phyloP scores from a whole-genome alignment of 2,329 filamentous ascomycete genomes.

The Furcasterigmium furcatum region DNA sequence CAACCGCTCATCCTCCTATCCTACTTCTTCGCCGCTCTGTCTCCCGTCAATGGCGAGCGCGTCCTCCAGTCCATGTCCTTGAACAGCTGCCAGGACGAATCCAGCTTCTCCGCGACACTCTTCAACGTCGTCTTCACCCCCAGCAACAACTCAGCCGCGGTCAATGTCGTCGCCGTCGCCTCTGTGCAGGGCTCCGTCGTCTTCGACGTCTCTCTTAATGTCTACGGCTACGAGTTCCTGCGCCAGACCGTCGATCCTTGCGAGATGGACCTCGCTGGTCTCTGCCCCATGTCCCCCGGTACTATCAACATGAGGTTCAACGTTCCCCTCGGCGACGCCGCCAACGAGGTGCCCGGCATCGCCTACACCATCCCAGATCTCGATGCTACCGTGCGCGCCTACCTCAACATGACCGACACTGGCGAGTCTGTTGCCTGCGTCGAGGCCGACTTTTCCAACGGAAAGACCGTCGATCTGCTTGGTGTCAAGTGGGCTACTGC shows the following conservation, averaged over 20 bases:
- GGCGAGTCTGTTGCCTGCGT: slow-evolving; percentile 75
- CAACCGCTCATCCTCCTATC: slow-evolving; percentile 42
- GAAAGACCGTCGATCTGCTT: slow-evolving; percentile 84
- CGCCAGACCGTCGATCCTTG: slow-evolving; percentile 73
- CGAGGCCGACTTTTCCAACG: slow-evolving; percentile 84
- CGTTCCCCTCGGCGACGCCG: slow-evolving; percentile 33
- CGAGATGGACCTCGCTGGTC: slow-evolving; percentile 62
- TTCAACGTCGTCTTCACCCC: slow-evolving; percentile 84
- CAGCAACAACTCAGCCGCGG: slow-evolving; percentile 66
- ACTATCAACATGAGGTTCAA: slow-evolving; percentile 64
- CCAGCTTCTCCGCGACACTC: slow-evolving; percentile 80
- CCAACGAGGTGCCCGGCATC: slow-evolving; percentile 65
- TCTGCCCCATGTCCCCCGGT: slow-evolving; percentile 88
- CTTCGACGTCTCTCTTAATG: slow-evolving; percentile 72
- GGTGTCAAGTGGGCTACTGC: slow-evolving; percentile 89
- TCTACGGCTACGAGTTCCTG: slow-evolving; percentile 77
- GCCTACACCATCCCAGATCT: slow-evolving; percentile 87
- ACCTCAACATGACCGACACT: slow-evolving; percentile 67
- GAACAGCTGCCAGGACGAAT: slow-evolving; percentile 79
- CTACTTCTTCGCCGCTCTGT: slow-evolving; percentile 36
- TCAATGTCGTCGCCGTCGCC: slow-evolving; percentile 78
- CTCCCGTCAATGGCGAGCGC: slow-evolving; percentile 55
- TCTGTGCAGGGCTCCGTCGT: slow-evolving; percentile 78
- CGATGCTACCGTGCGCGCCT: slow-evolving; percentile 79
- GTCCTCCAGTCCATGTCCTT: slow-evolving; percentile 80